Percentiles rank a stretch among this genome's conserved stretches.
Evolutionary conservation across 2,329 filamentous ascomycete genomes (phyloP).

Genomic region (Ilyonectria mors-panacis): DNA sequence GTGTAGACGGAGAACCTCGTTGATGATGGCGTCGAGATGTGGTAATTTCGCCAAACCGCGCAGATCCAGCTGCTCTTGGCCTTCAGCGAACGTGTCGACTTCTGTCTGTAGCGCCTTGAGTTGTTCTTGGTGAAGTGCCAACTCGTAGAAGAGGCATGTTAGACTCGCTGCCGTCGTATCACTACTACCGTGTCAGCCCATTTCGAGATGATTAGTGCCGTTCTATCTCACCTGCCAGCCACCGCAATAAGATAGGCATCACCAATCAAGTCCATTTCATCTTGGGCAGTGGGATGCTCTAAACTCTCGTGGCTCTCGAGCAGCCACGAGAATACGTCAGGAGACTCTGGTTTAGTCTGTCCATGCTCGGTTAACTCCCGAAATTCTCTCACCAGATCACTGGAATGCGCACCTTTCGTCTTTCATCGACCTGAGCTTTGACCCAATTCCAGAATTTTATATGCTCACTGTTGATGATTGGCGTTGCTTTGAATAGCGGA

Average conservation of each 20-base stretch:
- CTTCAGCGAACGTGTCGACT: not conserved
- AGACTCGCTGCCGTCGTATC: conserved; percentile 56
- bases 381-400: not conserved
- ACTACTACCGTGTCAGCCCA: conserved; percentile 17
- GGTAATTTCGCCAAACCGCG: conserved; percentile 41
- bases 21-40: conserved; percentile 55
- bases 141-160: conserved; percentile 52
- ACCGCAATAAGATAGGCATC: conserved; percentile 50
- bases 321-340: conserved; percentile 52
- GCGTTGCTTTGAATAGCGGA: conserved; percentile 30
- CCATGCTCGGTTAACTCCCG: not conserved
- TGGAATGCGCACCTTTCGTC: conserved; percentile 12
- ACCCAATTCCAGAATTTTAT: conserved; percentile 30
- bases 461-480: conserved; percentile 20
- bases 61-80: conserved; percentile 37
- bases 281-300: conserved; percentile 37
- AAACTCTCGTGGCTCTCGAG: conserved; percentile 43
- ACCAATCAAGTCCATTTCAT: conserved; percentile 44
- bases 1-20: conserved; percentile 57
- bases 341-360: conserved; percentile 32
- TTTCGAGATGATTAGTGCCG: rapidly evolving
- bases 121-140: conserved; percentile 57
- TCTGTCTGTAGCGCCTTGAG: not conserved
- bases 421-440: conserved; percentile 24
- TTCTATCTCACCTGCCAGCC: conserved; percentile 47